These are phyloP conservation scores for Bauhinia variegata DNA, from an alignment of 306 rosid genomes.

Conservation along the genomic window DNA sequence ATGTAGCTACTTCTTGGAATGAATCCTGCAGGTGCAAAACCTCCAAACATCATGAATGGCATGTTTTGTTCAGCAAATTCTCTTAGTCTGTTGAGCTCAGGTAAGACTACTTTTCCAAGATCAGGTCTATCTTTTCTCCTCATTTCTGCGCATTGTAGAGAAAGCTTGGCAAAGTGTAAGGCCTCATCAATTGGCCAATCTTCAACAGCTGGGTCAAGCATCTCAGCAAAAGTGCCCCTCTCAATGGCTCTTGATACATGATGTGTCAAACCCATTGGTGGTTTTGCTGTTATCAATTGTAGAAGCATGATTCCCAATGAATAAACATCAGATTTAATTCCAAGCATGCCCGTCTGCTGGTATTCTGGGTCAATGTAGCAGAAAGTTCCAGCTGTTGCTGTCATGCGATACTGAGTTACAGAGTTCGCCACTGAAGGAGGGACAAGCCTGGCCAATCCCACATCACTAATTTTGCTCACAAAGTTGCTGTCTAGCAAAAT, in stretches of 20 bases:
- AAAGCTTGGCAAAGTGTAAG: constrained; percentile 56
- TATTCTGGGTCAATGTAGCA: constrained; percentile 94
- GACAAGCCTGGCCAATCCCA: constrained; percentile 87
- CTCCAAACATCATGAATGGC: constrained; percentile 38
- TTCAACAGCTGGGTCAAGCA: constrained; percentile 70
- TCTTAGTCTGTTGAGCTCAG: constrained; percentile 70
- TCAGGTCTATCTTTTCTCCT: constrained; percentile 85
- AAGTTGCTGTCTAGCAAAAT: constrained; percentile 81
- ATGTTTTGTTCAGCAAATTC: constrained; percentile 56
- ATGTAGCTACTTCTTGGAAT: constrained; percentile 11
- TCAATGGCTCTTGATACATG: constrained; percentile 64
- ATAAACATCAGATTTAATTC: constrained; percentile 77
- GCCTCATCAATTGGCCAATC: constrained; percentile 84
- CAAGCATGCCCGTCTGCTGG: constrained; percentile 86
- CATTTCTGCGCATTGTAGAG: constrained; percentile 76
- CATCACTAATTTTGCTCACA: constrained; percentile 93
- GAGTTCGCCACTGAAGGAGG: constrained; percentile 76
- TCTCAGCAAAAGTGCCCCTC: constrained; percentile 58
- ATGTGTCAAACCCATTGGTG: constrained; percentile 87
- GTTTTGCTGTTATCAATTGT: constrained; percentile 67
- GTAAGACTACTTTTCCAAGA: constrained; percentile 67
- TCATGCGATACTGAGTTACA: constrained; percentile 79
- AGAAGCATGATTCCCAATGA: constrained; percentile 82
- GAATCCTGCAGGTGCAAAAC: not conserved
- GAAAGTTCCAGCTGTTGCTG: constrained; percentile 91